Percentiles rank a stretch among this genome's conserved stretches.
phyloP scores from a whole-genome alignment of 2,329 filamentous ascomycete species.

The Alternaria rosae region DNA sequence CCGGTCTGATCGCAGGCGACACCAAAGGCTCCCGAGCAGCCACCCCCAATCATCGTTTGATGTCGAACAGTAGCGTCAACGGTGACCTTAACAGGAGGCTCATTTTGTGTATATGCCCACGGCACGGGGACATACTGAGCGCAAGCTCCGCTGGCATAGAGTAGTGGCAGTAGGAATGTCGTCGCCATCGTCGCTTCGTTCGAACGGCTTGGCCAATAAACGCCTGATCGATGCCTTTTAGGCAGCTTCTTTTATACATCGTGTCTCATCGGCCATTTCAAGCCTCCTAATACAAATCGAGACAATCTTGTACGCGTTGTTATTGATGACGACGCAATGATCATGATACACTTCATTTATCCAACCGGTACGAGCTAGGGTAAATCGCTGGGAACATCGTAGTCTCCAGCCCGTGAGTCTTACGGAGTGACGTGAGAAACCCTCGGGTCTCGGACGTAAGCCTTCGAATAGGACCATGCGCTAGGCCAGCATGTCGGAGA shows the following conservation, averaged over 20 bases:
- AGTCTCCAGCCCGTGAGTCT: neutral
- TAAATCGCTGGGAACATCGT: neutral
- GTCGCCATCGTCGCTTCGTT: neutral
- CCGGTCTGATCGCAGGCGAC: conserved; percentile 17
- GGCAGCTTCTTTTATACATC: neutral
- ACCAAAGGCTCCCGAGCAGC: conserved; percentile 16
- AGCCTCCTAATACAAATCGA: neutral
- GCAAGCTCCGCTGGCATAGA: neutral
- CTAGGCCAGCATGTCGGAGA: neutral
- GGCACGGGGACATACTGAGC: conserved; percentile 10
- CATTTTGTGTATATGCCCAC: conserved; percentile 7
- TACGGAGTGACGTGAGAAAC: neutral
- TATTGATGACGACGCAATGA: neutral
- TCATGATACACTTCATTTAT: neutral
- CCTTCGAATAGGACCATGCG: neutral
- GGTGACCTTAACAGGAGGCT: conserved; percentile 1
- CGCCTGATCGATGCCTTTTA: too few relatives aligned
- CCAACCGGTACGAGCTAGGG: neutral
- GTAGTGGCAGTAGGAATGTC: conserved; percentile 1
- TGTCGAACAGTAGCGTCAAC: conserved; percentile 7
- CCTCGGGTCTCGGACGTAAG: neutral
- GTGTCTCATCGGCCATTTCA: neutral
- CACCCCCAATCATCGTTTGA: conserved; percentile 15
- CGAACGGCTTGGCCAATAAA: neutral
- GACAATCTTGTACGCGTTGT: neutral